Evolutionary conservation across 148 eudicot genomes (phyloP), one percentile per base, ranked within the genome.

Genomic region (Rhododendron vialii): DNA sequence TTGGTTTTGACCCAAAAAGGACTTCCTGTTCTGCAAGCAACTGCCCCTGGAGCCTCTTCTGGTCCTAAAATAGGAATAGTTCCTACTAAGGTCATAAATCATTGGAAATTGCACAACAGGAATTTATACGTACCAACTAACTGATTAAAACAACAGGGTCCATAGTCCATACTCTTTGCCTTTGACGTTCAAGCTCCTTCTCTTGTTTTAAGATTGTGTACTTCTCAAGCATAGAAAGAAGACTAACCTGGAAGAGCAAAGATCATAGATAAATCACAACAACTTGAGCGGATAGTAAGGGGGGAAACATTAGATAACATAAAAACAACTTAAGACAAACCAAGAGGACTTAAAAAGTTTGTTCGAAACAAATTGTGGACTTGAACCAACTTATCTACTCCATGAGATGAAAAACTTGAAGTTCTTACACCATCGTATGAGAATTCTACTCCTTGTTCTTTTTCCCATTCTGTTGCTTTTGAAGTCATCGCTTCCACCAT

Each of bases 1-100:
- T 96, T 38, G 95, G 96, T 89, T 95, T 96, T 87, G 99, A 95
- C 53, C 98, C 99, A 84, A 93, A 96, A 30, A 92, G 92, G 36
- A 91, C 94, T 91, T 95, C 98, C 89, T 94, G 91, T 83, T 95
- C 93, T 26, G 95, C 87, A 80, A 94, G 85, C 83, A 96, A 90
- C 88, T 93, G 93, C 84, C 96, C 97, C 28, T 94, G 94, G 82
- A 96, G 94, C 88, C 88, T 94, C 90, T 90, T 96, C 87, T 92
- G 95, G 84, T 95, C 98, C 96, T 95, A 85, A 71, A 88, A 33
- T 84, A 79, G 13, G 73, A 15, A 30, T 22, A 57, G 17, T 30
- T 81, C 33, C 30, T 53, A 30, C 26, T 30, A 45, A 41, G 50
- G 50, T 51, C 81, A 11, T 20, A 50, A 50, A 17, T 2, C 5